phyloP scores from a whole-genome alignment of 2,329 filamentous ascomycete genomes.

The Xylaria sp. region DNA sequence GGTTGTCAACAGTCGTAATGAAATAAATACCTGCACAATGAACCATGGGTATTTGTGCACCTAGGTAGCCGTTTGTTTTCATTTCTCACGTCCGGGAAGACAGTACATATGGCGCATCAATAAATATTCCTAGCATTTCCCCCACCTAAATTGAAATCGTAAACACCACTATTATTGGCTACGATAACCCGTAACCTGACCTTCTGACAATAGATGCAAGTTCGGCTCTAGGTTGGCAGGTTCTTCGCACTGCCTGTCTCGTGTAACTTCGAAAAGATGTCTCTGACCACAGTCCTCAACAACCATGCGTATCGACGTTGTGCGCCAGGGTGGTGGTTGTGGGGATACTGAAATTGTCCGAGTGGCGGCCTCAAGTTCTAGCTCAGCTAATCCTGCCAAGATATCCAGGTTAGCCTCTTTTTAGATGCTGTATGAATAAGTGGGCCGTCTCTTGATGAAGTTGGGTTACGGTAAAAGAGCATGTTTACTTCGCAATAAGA shows the following conservation, averaged over 20 bases:
- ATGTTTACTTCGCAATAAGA: neutral
- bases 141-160: neutral
- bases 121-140: neutral
- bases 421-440: neutral
- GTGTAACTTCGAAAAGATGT: neutral
- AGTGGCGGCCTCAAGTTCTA: neutral
- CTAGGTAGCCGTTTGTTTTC: no score
- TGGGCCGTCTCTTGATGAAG: neutral
- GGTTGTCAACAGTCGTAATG: no score
- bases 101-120: neutral
- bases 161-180: neutral
- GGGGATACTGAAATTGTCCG: neutral
- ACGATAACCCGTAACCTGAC: no score
- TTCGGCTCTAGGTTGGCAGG: neutral
- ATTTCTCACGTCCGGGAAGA: neutral
- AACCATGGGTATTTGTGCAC: no score
- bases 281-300: constrained; percentile 1
- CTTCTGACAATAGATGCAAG: neutral
- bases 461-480: no score
- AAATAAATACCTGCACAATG: no score
- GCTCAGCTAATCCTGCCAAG: neutral
- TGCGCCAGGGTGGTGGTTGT: constrained; percentile 2
- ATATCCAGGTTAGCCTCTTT: constrained; percentile 3
- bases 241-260: neutral
- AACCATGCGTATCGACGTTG: constrained; percentile 7